Evolutionary conservation across 1,284 basidiomycete species (phyloP).

Genomic region (Pascua sp.): DNA sequence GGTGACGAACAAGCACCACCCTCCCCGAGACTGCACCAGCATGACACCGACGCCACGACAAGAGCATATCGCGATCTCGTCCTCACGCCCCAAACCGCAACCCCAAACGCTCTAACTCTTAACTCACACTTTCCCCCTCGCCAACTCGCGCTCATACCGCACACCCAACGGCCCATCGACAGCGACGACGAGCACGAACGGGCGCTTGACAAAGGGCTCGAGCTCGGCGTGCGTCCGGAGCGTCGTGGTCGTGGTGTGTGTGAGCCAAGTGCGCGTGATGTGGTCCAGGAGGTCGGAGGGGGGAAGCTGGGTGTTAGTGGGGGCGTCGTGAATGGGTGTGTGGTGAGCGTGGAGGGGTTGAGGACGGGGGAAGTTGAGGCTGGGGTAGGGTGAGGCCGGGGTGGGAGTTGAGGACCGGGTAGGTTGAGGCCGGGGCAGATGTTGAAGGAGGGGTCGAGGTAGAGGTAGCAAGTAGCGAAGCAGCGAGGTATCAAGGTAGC

Average conservation of each 20-base stretch:
- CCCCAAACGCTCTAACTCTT: no score
- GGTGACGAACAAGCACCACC: no score
- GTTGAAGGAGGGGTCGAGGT: background rate
- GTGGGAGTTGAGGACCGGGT: background rate
- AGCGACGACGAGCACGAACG: slow-evolving; percentile 81
- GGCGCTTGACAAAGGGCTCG: slow-evolving; percentile 75
- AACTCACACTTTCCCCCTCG: background rate
- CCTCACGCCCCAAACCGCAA: no score
- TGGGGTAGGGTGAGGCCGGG: background rate
- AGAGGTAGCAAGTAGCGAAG: background rate
- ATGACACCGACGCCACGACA: no score
- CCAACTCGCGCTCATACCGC: slow-evolving; percentile 44
- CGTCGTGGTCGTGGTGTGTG: slow-evolving; percentile 76
- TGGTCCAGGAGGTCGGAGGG: slow-evolving; percentile 65
- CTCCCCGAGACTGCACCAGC: no score
- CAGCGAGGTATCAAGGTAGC: no score
- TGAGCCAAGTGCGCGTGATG: slow-evolving; percentile 77
- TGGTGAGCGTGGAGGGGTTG: background rate
- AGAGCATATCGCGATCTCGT: no score
- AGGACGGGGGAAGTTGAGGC: no score
- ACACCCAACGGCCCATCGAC: slow-evolving; percentile 77
- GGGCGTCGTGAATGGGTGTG: background rate
- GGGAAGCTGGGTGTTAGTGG: slow-evolving; percentile 40
- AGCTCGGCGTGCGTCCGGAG: slow-evolving; percentile 58
- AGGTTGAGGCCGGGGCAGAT: background rate